These are phyloP conservation scores for Artemisia annua DNA, from an alignment of 129 eudicot species.

Conservation along the genomic window DNA sequence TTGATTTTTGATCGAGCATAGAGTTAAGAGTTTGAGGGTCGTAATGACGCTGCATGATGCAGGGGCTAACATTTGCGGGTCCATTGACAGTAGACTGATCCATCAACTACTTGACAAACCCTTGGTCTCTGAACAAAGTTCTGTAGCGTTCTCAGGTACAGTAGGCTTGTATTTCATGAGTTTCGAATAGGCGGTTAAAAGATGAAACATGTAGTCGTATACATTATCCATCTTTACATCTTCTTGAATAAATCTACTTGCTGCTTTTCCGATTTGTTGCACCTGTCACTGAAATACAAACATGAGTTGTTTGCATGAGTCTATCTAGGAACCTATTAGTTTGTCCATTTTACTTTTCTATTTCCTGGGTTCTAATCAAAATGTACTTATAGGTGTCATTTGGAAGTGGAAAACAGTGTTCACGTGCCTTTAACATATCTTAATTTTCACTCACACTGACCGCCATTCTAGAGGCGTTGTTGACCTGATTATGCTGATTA, in stretches of 20 bases:
- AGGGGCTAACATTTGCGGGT: slow-evolving; percentile 48
- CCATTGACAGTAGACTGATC: slow-evolving; percentile 55
- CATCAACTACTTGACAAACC: slow-evolving; percentile 56
- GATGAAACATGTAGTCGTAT: slow-evolving; percentile 87
- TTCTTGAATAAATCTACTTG: slow-evolving; percentile 63
- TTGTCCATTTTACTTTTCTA: neutral
- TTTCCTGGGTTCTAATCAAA: neutral
- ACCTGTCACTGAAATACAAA: slow-evolving; percentile 40
- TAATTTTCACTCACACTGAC: too few relatives aligned
- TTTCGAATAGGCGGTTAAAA: slow-evolving; percentile 48
- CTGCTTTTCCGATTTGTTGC: slow-evolving; percentile 58
- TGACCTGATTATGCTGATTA: too few relatives aligned
- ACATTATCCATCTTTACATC: slow-evolving; percentile 67
- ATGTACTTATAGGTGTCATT: too few relatives aligned
- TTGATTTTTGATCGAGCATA: slow-evolving; percentile 30
- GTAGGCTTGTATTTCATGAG: slow-evolving; percentile 71
- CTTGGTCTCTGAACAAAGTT: slow-evolving; percentile 66
- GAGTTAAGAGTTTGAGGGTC: slow-evolving; percentile 41
- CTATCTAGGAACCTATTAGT: neutral
- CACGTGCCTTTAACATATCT: too few relatives aligned
- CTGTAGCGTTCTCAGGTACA: slow-evolving; percentile 48
- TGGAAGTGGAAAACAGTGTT: too few relatives aligned
- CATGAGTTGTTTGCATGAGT: neutral
- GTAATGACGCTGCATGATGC: slow-evolving; percentile 55
- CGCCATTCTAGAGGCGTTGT: too few relatives aligned